Evolutionary conservation across 1,284 basidiomycete genomes (phyloP), one percentile per base, ranked within the genome.

Genomic region (Ustilago lituana): DNA sequence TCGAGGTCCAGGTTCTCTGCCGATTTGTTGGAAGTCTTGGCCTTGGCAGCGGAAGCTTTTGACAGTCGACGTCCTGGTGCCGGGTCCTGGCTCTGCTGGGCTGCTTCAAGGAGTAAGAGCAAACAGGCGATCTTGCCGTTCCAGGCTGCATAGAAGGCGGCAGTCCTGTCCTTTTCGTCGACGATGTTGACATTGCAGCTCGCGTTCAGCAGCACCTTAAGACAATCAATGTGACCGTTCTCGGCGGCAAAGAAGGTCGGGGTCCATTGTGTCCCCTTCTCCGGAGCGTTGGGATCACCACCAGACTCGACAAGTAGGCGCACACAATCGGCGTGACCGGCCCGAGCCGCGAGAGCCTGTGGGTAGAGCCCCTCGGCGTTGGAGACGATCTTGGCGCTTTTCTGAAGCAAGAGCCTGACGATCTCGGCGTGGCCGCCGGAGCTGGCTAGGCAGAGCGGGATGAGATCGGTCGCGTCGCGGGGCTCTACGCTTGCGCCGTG

Each of bases 211-310:
- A 98, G 85, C 29, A 92, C 86, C 40, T 85, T 84, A 46, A 98
- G 87, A 80, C 92, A 96, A 10, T 86, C 86, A 23, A 87, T 84
- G 75, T 90, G 91, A 1, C 96, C 95, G 68, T 92, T 90, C 27
- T 93, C 89, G 1, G 94, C 91, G 4, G 96, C 94, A 82, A 98
- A 95, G 82, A 96, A 94, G 45, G 98, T 86, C 19, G 96, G 95
- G 7, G 95, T 98, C 94, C 96, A 98, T 81, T 95, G 91, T 78
- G 96, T 93, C 94, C 77, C 77, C 82, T 96, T 98, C 85, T 99
- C 95, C 5, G 90, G 88, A 22, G 89, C 86, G 81, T 98, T 68
- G 5, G 72, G 67, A 27, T 80, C 74, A 17, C 73, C 77, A 3
- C 68, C 84, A 74, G 50, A 83, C 78, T 57, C 83, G 75, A 94